These are phyloP conservation scores for Zygotorulaspora mrakii DNA, from an alignment of 1,139 yeast species.

Conservation along the genomic window DNA sequence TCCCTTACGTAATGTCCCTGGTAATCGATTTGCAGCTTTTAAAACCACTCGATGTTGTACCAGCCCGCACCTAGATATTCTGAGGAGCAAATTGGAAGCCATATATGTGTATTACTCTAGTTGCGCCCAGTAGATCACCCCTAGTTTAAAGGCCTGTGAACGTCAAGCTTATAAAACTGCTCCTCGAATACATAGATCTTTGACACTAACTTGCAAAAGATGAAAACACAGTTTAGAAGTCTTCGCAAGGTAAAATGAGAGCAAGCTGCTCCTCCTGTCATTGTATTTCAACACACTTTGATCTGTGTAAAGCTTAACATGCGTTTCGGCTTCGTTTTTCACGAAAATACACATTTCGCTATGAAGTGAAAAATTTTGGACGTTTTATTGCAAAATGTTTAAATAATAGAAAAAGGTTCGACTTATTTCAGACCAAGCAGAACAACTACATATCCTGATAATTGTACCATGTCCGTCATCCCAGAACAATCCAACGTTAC, in stretches of 20 bases:
- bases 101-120: background rate
- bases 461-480: constrained; percentile 43
- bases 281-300: too few species aligned
- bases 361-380: constrained; percentile 11
- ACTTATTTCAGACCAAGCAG: too few species aligned
- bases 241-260: too few species aligned
- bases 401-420: too few species aligned
- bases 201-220: background rate
- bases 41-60: background rate
- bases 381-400: background rate
- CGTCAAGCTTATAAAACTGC: background rate
- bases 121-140: background rate
- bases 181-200: background rate
- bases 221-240: background rate
- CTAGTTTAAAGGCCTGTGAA: background rate
- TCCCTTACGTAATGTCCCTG: background rate
- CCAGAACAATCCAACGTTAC: constrained; percentile 87
- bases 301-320: too few species aligned
- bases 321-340: constrained; percentile 1
- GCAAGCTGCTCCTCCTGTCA: too few species aligned
- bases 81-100: background rate
- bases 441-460: too few species aligned
- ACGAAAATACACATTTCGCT: background rate
- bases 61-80: background rate
- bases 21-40: background rate